Conservation (phyloP, 1,284 basidiomycete species). For the Sporisorium sorghi region DNA sequence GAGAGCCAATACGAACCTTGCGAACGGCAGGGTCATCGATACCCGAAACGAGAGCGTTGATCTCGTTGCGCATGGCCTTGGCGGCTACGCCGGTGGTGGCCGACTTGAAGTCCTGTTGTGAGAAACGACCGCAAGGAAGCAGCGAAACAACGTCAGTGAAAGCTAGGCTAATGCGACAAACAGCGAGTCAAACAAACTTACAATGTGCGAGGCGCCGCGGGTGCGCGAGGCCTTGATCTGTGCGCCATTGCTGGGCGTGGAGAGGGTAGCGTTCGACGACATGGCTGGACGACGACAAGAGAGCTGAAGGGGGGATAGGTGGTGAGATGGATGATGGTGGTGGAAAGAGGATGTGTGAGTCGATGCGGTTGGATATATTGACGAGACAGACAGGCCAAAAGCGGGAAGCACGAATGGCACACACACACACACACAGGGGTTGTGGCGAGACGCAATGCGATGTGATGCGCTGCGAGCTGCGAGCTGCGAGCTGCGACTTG, state of each 20-base stretch:
- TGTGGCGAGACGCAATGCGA: slow-evolving; percentile 11
- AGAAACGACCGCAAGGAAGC: neutral
- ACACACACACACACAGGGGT: neutral
- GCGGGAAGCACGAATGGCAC: neutral
- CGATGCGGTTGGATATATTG: slow-evolving; percentile 8
- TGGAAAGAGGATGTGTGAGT: neutral
- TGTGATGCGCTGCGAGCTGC: slow-evolving; percentile 23
- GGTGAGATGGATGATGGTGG: neutral
- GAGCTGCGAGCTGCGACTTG: slow-evolving; percentile 11
- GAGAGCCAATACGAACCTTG: slow-evolving; percentile 75
- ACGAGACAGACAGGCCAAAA: neutral
- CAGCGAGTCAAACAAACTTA: too few relatives aligned
- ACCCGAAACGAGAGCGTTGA: slow-evolving; percentile 85
- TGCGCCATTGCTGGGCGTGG: slow-evolving; percentile 61
- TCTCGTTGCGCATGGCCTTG: slow-evolving; percentile 98
- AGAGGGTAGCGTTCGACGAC: slow-evolving; percentile 58
- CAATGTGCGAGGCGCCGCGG: slow-evolving; percentile 67
- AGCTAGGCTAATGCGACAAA: too few relatives aligned
- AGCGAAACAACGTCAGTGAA: neutral
- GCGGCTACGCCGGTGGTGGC: slow-evolving; percentile 97
- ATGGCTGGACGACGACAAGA: slow-evolving; percentile 26
- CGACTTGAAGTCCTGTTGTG: slow-evolving; percentile 84
- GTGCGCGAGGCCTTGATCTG: slow-evolving; percentile 66
- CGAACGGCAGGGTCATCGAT: slow-evolving; percentile 73
- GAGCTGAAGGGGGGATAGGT: too few relatives aligned